Base-by-base conservation (phyloP, 169 alveolate species). In the Plasmodium berghei region DNA sequence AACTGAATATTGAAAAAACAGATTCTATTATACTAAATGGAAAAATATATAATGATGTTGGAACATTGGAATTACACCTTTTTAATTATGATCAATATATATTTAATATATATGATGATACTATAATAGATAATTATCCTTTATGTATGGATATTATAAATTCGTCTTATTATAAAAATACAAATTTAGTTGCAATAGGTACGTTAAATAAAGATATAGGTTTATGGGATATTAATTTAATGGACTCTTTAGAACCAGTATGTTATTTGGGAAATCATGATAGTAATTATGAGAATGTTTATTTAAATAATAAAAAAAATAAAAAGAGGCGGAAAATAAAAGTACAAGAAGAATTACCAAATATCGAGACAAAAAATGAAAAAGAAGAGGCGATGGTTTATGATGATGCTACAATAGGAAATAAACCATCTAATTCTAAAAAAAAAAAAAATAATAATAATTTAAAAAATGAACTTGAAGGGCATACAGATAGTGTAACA, bases 61-160 rank as follows among this genome's bases (percentile, higher is more conserved):
- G 90, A 1, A 80, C 90, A 9, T 49, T 80, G 28, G 90, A 80
- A 67, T 20, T 67, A 28, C 90, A 80, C 46, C 0, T 80, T 18
- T 70, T 80, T 66, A 80, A 80, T 45, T 80, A 80, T 52, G 80
- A 80, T 16, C 73, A 80, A 3, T 49, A 34, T 54, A 69, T 80
- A 18, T 80, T 80, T 45, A 80, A 80, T 66, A 80, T 80, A 2
- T 80, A 80, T 40, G 90, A 80, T 45, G 90, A 80, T 54, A 72
- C 34, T 0, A 80, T 80, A 66, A 58, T 80, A n/a, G 90, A 80
- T 48, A 63, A 49, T 1, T 69, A 64, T 45, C 90, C 90, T 9
- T 18, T 80, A 55, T 80, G 90, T 26, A 6, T 80, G 28, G 72
- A 80, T 58, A 9, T 56, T n/a, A 46, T 80, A 48, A 16, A 58